Conservation (phyloP, 2,329 filamentous ascomycete species). For the Paecilomyces fulvus region DNA sequence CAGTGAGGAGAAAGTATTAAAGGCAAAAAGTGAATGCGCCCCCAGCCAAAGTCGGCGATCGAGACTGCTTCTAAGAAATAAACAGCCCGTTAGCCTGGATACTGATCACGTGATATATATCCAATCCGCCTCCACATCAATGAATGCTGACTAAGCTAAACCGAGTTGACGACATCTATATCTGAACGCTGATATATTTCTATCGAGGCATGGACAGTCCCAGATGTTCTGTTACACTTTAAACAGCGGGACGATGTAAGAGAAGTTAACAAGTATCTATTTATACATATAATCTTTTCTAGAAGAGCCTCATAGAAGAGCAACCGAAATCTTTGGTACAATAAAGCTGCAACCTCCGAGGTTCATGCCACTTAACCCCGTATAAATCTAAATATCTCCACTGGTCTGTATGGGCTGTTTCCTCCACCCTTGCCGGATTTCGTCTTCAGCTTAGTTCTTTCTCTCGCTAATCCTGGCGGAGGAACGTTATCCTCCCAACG, state of each 20-base stretch:
- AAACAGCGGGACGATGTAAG: no score
- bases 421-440: neutral
- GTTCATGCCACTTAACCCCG: no score
- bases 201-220: no score
- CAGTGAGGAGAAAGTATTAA: neutral
- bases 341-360: no score
- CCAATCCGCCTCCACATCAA: neutral
- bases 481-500: conserved; percentile 39
- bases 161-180: neutral
- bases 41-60: neutral
- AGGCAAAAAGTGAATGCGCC: neutral
- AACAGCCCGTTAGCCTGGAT: conserved; percentile 6
- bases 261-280: no score
- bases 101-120: conserved; percentile 12
- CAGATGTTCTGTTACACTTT: no score
- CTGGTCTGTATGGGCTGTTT: neutral
- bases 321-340: no score
- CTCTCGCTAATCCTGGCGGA: conserved; percentile 14
- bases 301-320: no score
- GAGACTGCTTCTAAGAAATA: neutral
- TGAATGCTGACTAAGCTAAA: conserved; percentile 1
- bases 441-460: neutral
- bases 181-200: no score
- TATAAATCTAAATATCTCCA: no score
- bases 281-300: no score